These are phyloP conservation scores for Peronospora destructor DNA, from an alignment of 352 stramenopile species.

Conservation along the genomic window DNA sequence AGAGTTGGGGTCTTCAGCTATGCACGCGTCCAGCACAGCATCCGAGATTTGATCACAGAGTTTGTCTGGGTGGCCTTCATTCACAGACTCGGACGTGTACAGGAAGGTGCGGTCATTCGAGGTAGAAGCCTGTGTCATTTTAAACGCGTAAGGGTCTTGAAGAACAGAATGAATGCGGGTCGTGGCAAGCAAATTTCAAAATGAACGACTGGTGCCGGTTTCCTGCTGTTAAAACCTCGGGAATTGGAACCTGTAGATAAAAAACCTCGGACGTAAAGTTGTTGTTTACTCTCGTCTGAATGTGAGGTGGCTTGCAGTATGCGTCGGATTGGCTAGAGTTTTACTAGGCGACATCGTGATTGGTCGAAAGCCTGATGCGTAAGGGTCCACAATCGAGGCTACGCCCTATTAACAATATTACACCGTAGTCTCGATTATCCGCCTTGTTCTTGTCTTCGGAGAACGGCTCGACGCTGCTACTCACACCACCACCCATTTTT, in stretches of 20 bases:
- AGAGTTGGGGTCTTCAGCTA: constrained; percentile 96
- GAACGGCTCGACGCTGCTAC: no score
- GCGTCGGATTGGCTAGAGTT: constrained; percentile 5
- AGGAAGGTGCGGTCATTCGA: constrained; percentile 81
- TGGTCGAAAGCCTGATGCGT: constrained; percentile 23
- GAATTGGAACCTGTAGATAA: constrained; percentile 9
- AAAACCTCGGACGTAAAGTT: constrained; percentile 26
- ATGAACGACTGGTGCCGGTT: constrained; percentile 27
- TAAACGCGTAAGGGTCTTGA: constrained; percentile 6
- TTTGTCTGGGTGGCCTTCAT: constrained; percentile 98
- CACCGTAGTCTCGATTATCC: no score
- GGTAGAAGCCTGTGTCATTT: constrained; percentile 55
- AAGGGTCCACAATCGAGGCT: no score
- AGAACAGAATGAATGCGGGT: constrained; percentile 8
- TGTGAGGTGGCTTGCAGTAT: constrained; percentile 4
- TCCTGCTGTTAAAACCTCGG: constrained; percentile 20
- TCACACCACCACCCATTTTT: background rate
- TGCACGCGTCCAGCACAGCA: constrained; percentile 97
- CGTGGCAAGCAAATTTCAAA: constrained; percentile 47
- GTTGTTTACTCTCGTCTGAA: no score
- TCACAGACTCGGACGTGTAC: constrained; percentile 98
- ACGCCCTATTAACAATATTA: no score
- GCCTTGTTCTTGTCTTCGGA: no score
- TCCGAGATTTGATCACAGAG: constrained; percentile 99
- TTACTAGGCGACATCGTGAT: constrained; percentile 3